phyloP scores from a whole-genome alignment of 768 basidiomycete species.

The Mycena latifolia region DNA sequence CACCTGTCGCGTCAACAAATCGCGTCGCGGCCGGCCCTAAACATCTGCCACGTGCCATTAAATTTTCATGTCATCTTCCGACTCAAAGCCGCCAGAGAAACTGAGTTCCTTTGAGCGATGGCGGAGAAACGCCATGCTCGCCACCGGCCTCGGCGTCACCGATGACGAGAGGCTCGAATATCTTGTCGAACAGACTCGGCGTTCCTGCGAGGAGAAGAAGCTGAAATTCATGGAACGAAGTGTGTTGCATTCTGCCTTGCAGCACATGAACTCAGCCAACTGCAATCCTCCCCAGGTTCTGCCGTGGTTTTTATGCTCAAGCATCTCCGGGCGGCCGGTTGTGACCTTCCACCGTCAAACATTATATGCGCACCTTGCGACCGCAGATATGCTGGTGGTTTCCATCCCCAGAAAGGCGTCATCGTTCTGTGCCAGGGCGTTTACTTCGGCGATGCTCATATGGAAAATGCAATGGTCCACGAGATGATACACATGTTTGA shows the following conservation, averaged over 20 bases:
- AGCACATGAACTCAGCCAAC: constrained; percentile 19
- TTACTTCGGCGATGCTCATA: constrained; percentile 84
- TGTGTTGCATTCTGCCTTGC: constrained; percentile 15
- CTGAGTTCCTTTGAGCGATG: constrained; percentile 61
- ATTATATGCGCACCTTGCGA: constrained; percentile 91
- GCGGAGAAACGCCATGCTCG: constrained; percentile 58
- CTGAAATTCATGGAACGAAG: constrained; percentile 76
- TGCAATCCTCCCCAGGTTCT: constrained; percentile 77
- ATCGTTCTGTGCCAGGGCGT: constrained; percentile 90
- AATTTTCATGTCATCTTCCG: constrained; percentile 14
- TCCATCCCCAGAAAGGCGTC: constrained; percentile 80
- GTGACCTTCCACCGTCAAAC: constrained; percentile 76
- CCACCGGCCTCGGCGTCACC: constrained; percentile 62
- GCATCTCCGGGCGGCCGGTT: constrained; percentile 84
- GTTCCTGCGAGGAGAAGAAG: constrained; percentile 78
- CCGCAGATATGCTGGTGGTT: constrained; percentile 80
- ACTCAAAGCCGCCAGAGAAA: constrained; percentile 36
- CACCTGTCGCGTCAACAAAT: constrained; percentile 6
- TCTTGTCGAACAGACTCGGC: constrained; percentile 50
- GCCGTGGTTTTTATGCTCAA: constrained; percentile 92
- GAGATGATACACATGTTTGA: constrained; percentile 97
- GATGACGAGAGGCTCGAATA: constrained; percentile 60
- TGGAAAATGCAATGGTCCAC: constrained; percentile 94
- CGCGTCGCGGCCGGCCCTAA: constrained; percentile 18
- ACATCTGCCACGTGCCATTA: background rate